Evolutionary conservation across 2,329 filamentous ascomycete species (phyloP).

Genomic region (Tothia fuscella): DNA sequence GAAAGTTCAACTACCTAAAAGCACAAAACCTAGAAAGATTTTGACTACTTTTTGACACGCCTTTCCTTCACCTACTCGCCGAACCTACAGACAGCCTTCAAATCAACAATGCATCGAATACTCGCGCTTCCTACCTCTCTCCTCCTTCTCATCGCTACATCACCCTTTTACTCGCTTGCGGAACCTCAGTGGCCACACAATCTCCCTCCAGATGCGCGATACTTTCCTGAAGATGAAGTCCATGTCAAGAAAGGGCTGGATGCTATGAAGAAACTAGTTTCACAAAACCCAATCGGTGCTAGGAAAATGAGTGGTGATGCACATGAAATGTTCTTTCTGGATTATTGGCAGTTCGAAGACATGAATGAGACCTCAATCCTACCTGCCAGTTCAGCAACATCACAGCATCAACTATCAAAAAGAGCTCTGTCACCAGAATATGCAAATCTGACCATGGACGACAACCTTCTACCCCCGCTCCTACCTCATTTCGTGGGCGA

Average conservation of each 20-base stretch:
- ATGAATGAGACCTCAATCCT: conserved; percentile 12
- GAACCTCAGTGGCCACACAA: conserved; percentile 35
- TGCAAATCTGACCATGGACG: conserved; percentile 11
- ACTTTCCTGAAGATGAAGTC: conserved; percentile 35
- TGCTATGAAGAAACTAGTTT: conserved; percentile 26
- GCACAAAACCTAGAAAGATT: no score
- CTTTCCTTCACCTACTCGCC: no score
- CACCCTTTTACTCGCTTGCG: conserved; percentile 10
- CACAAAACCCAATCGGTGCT: conserved; percentile 44
- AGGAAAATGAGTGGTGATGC: conserved; percentile 61
- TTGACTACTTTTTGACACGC: no score
- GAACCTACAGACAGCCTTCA: no score
- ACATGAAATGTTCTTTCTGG: conserved; percentile 60
- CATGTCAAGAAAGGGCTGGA: conserved; percentile 30
- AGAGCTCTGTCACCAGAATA: conserved; percentile 27
- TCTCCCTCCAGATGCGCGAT: conserved; percentile 32
- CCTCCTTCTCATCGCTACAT: conserved; percentile 9
- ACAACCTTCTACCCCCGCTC: conserved; percentile 11
- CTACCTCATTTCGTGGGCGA: conserved; percentile 5
- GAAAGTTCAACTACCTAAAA: no score
- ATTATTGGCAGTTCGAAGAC: conserved; percentile 45
- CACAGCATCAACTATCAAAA: not conserved
- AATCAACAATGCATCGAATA: no score
- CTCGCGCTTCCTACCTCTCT: conserved; percentile 9
- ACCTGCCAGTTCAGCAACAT: no score